Evolutionary conservation across 805 yeast genomes (phyloP), one percentile per base, ranked within the genome.

Genomic region (Metschnikowia proteae): DNA sequence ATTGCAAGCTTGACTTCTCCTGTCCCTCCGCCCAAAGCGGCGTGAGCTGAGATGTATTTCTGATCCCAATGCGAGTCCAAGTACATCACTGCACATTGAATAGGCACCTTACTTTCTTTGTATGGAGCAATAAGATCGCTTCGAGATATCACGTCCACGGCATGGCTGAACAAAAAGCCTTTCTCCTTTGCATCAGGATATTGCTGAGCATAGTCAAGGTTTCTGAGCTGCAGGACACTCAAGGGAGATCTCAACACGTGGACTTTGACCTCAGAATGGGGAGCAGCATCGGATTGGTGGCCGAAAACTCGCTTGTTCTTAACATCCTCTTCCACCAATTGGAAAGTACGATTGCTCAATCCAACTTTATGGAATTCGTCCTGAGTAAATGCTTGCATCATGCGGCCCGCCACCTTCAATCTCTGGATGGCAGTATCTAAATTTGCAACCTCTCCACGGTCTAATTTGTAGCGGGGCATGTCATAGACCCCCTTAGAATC

Each of bases 11-110:
- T 82, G 38, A 88, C 71, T 38, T 80, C 71, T 37, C 76, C 83
- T 26, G 77, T 76, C 9, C 94, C 94, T 28, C 98, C 98, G 40
- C 98, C 98, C 13, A 92, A 69, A 0, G 98, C 98, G 2, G 97
- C 97, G 68, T 94, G 98, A 2, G 89, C 88, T 33, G 82, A 64
- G 42, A 94, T 82, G 54, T 86, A 67, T 17, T 81, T 73, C 30
- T 68, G 66, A 63, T 91, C 96, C 86, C 89, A 94, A 60, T 85
- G 90, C 0, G 95, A 76, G 67, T 94, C 99, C 56, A 90, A 64
- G 56, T 82, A 84, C 63, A 92, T 74, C 23, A 87, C 92, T 0
- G 98, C 97, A 23, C 94, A 95, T 58, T 87, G 88, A 2, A 77
- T 77, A 1, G 84, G 84, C 6, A 77, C 73, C 6, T 68, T 66